A percentile compares a stretch with the other conserved stretches of the same genome.
These are phyloP conservation scores for Claviceps citrina DNA, from an alignment of 2,329 filamentous ascomycete genomes.

Conservation along the genomic window DNA sequence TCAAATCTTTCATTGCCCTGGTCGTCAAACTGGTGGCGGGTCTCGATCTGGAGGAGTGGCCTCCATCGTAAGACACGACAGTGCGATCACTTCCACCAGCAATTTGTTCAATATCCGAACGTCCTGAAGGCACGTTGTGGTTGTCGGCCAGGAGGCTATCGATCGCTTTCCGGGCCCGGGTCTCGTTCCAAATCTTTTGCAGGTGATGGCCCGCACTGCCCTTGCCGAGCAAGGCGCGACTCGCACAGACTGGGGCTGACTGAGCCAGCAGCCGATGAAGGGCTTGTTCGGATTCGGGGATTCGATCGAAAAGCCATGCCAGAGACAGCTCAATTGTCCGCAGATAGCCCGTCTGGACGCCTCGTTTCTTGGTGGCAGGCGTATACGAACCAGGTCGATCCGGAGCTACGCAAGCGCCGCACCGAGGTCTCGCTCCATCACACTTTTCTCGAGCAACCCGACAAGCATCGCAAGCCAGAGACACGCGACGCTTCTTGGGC, in stretches of 20 bases:
- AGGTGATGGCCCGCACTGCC: constrained; percentile 39
- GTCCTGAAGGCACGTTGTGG: constrained; percentile 17
- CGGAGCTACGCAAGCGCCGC: constrained; percentile 49
- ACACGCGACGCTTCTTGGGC: constrained; percentile 47
- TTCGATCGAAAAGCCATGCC: constrained; percentile 49
- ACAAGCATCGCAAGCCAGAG: constrained; percentile 54
- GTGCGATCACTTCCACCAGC: constrained; percentile 12
- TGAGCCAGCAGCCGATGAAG: constrained; percentile 38
- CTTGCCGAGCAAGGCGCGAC: constrained; percentile 32
- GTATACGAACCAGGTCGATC: constrained; percentile 56
- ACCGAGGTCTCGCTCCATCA: constrained; percentile 51
- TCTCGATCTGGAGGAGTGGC: neutral
- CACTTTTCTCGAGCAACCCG: constrained; percentile 55
- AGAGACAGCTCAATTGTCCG: constrained; percentile 55
- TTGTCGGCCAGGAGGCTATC: constrained; percentile 42
- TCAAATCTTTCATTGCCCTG: neutral
- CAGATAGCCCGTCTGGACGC: constrained; percentile 68
- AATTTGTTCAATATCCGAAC: constrained; percentile 19
- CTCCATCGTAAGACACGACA: neutral
- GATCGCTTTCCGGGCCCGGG: constrained; percentile 45
- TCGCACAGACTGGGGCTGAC: constrained; percentile 25
- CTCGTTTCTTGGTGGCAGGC: constrained; percentile 58
- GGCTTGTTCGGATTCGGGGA: constrained; percentile 42
- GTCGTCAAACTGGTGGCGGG: neutral
- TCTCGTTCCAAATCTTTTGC: constrained; percentile 47